Evolutionary conservation across 176 grass and related monocot genomes (phyloP).

Genomic region (Pharus latifolius): DNA sequence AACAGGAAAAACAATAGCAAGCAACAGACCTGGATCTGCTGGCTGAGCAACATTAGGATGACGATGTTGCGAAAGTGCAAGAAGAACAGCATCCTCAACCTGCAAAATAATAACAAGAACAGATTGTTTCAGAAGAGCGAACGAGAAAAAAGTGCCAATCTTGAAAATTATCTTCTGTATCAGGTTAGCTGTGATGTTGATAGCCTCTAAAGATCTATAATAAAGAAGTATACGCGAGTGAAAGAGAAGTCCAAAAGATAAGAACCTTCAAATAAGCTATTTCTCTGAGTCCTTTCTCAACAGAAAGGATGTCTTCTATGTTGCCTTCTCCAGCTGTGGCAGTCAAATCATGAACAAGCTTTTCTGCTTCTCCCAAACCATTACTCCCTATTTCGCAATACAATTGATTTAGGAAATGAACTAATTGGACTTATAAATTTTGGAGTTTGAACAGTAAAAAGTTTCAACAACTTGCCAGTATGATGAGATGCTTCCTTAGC

Average conservation of each 20-base stretch:
- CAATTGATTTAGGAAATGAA: neutral
- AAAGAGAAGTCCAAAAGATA: neutral
- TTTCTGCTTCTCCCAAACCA: conserved; percentile 37
- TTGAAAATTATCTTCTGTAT: neutral
- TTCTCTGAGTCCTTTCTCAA: conserved; percentile 94
- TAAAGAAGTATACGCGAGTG: neutral
- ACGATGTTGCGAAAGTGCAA: conserved; percentile 65
- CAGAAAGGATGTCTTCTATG: conserved; percentile 87
- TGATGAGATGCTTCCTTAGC: conserved; percentile 54
- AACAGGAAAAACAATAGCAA: neutral
- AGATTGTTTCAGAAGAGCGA: neutral
- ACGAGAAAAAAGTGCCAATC: neutral
- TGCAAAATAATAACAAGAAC: conserved; percentile 24
- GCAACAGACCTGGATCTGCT: conserved; percentile 40
- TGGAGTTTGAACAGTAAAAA: neutral
- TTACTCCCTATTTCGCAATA: conserved; percentile 27
- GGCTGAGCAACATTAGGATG: conserved; percentile 43
- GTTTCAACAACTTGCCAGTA: conserved; percentile 21
- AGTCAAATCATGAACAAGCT: conserved; percentile 47
- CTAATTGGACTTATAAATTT: neutral
- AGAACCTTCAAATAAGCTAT: conserved; percentile 75
- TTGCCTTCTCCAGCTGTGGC: conserved; percentile 75
- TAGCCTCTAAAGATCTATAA: neutral
- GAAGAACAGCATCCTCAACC: conserved; percentile 88
- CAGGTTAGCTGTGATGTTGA: neutral